A percentile compares a stretch with the other conserved stretches of the same genome.
These are phyloP conservation scores for Hypomyces perniciosus DNA, from an alignment of 2,329 filamentous ascomycete genomes.

Conservation along the genomic window DNA sequence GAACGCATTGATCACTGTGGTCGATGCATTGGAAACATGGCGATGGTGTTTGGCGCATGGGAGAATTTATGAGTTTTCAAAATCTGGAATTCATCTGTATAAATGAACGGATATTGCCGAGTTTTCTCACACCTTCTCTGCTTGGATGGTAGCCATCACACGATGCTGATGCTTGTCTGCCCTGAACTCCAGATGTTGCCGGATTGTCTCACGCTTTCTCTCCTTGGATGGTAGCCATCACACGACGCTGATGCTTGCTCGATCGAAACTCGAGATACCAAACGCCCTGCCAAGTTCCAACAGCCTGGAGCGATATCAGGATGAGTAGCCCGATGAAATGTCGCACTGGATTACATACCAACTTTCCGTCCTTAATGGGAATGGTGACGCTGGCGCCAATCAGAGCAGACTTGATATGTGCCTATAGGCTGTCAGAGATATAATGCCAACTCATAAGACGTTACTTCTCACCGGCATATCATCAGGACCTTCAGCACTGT, in stretches of 20 bases:
- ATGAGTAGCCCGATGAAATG: neutral
- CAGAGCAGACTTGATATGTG: conserved; percentile 87
- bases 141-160: conserved; percentile 90
- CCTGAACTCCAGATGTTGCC: conserved; percentile 59
- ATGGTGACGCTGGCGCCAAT: conserved; percentile 86
- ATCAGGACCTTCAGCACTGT: conserved; percentile 74
- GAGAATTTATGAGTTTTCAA: conserved; percentile 4
- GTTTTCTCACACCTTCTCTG: conserved; percentile 54
- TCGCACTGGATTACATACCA: conserved; percentile 44
- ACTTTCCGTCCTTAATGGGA: conserved; percentile 78
- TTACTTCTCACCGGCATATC: conserved; percentile 72
- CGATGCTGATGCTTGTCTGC: conserved; percentile 67
- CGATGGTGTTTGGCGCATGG: conserved; percentile 33
- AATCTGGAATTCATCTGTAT: conserved; percentile 1
- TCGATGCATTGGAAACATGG: conserved; percentile 21
- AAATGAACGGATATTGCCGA: neutral
- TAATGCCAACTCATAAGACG: neutral
- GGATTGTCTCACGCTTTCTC: conserved; percentile 49
- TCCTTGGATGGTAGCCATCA: conserved; percentile 92
- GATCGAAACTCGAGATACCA: conserved; percentile 91
- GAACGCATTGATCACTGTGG: conserved; percentile 24
- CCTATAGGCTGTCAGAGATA: conserved; percentile 38
- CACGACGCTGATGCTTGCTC: conserved; percentile 67
- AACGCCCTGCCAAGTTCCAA: conserved; percentile 77
- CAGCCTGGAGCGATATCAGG: conserved; percentile 35